These are phyloP conservation scores for Xylariales sp. DNA, from an alignment of 2,329 filamentous ascomycete genomes.

Conservation along the genomic window DNA sequence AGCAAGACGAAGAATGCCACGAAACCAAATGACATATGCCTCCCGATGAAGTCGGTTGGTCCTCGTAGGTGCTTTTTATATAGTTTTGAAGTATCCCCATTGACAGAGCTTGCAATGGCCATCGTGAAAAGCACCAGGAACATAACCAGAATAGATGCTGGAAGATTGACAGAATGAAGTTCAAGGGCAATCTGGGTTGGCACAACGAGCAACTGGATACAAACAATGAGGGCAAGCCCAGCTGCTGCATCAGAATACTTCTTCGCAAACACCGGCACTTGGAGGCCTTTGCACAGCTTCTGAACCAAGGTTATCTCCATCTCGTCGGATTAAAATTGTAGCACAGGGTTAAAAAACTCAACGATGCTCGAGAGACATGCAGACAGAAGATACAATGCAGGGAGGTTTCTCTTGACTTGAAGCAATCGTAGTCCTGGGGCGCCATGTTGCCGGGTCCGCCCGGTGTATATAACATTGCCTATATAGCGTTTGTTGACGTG, in stretches of 20 bases:
- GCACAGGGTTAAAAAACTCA: constrained; percentile 37
- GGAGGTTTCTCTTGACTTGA: constrained; percentile 38
- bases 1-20: constrained; percentile 50
- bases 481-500: constrained; percentile 41
- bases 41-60: constrained; percentile 49
- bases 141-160: constrained; percentile 50
- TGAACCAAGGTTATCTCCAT: constrained; percentile 42
- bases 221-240: constrained; percentile 43
- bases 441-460: constrained; percentile 28
- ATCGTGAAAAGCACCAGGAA: constrained; percentile 41
- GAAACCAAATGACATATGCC: constrained; percentile 51
- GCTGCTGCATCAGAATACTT: constrained; percentile 45
- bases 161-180: constrained; percentile 44
- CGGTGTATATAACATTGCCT: constrained; percentile 37
- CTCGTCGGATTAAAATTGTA: constrained; percentile 28
- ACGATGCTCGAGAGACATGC: constrained; percentile 41
- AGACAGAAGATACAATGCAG: constrained; percentile 29
- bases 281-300: constrained; percentile 44
- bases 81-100: constrained; percentile 36
- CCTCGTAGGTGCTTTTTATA: constrained; percentile 46
- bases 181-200: constrained; percentile 46
- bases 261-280: constrained; percentile 39
- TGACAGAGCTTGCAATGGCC: constrained; percentile 42
- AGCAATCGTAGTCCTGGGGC: constrained; percentile 41
- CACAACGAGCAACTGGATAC: constrained; percentile 44